Evolutionary conservation across 2,329 filamentous ascomycete genomes (phyloP).

Genomic region (Fusarium pininemorale): DNA sequence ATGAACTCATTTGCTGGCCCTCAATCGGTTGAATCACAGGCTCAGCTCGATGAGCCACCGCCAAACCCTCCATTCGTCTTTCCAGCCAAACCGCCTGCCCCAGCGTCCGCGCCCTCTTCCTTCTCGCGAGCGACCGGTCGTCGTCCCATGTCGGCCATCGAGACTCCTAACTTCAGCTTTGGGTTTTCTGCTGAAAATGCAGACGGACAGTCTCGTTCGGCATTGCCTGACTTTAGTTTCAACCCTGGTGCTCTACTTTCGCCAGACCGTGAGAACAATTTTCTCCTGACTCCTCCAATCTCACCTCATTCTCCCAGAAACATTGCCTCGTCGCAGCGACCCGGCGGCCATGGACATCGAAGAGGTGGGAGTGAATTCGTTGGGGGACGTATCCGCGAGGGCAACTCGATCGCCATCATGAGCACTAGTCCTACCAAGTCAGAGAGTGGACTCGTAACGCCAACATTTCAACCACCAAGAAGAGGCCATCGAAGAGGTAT

Average conservation of each 20-base stretch:
- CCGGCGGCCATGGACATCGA: constrained; percentile 76
- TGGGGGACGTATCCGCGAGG: constrained; percentile 72
- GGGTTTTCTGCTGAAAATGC: constrained; percentile 44
- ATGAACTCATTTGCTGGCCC: constrained; percentile 30
- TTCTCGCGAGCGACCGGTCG: constrained; percentile 59
- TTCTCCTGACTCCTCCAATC: constrained; percentile 63
- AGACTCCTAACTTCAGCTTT: constrained; percentile 50
- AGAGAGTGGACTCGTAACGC: constrained; percentile 66
- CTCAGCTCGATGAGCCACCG: constrained; percentile 48
- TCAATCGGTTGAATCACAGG: constrained; percentile 20
- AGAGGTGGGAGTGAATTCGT: constrained; percentile 89
- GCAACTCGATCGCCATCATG: constrained; percentile 68
- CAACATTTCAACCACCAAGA: constrained; percentile 63
- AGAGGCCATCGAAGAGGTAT: constrained; percentile 74
- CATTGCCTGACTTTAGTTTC: constrained; percentile 65
- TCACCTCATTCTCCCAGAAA: constrained; percentile 62
- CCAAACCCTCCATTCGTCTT: constrained; percentile 75
- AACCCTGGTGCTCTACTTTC: constrained; percentile 63
- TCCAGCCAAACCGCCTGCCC: constrained; percentile 57
- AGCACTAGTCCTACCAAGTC: constrained; percentile 76
- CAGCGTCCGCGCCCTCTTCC: constrained; percentile 58
- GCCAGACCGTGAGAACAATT: constrained; percentile 45
- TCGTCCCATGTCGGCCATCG: constrained; percentile 64
- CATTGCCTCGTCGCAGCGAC: constrained; percentile 65
- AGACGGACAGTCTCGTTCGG: constrained; percentile 44